Percentiles rank a stretch among this genome's conserved stretches.
Conservation (phyloP, 2,329 filamentous ascomycete genomes). For the Pyrenophora seminiperda region DNA sequence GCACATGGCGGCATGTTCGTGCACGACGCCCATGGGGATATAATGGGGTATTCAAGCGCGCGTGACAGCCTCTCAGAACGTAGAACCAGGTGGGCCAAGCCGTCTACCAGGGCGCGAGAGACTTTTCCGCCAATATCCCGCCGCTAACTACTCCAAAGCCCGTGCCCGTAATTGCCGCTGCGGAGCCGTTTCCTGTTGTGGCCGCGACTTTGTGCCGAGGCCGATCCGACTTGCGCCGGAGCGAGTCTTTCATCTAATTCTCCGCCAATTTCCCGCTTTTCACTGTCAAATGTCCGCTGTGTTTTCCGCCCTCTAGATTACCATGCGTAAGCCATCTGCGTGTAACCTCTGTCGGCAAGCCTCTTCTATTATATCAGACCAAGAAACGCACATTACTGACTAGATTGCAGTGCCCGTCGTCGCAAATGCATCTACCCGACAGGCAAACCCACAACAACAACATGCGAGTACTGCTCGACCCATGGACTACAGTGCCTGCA, state of each 20-base stretch:
- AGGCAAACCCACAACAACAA: constrained; percentile 14
- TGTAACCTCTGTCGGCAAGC: constrained; percentile 31
- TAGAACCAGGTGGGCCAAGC: constrained; percentile 5
- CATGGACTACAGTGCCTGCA: constrained; percentile 28
- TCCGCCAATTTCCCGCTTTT: constrained; percentile 24
- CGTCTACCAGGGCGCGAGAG: constrained; percentile 8
- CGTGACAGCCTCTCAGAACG: constrained; percentile 17
- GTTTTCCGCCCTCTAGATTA: constrained; percentile 12
- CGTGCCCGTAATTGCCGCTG: not conserved
- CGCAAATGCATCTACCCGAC: constrained; percentile 31
- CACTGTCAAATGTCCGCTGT: constrained; percentile 11
- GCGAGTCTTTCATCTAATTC: not conserved
- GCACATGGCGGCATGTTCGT: constrained; percentile 12
- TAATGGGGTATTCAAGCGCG: constrained; percentile 14
- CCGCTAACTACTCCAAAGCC: constrained; percentile 15
- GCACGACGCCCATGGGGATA: constrained; percentile 25
- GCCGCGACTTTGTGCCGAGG: not conserved
- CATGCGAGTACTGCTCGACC: constrained; percentile 28
- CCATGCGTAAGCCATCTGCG: constrained; percentile 33
- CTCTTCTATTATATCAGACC: not conserved
- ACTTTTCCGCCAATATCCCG: constrained; percentile 26
- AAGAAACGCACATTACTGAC: constrained; percentile 5
- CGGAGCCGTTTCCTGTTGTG: constrained; percentile 8
- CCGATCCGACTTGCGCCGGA: constrained; percentile 5
- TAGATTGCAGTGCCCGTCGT: constrained; percentile 22